Evolutionary conservation across 148 eudicot genomes (phyloP), one percentile per base, ranked within the genome.

Genomic region (Selenicereus undatus): DNA sequence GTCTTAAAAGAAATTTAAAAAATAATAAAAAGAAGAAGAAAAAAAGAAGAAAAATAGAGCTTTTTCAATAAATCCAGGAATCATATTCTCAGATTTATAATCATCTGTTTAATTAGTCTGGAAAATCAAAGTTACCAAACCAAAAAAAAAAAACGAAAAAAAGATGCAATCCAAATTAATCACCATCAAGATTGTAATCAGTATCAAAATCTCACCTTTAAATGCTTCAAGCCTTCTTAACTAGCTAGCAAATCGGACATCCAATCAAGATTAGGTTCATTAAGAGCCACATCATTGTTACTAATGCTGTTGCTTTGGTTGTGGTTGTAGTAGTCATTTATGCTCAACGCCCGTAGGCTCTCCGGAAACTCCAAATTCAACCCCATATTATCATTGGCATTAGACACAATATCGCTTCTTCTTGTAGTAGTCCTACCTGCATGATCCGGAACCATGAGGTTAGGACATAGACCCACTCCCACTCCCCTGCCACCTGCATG

Each of bases 221-320:
- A 21, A 66, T 78, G 16, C 56, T 26, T 77, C 71, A 21, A 54
- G 62, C 6, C 0, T 26, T 0, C 24, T 72, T 56, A 80, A 76
- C 71, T 42, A 11, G 69, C 54, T 26, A 82, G 29, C 77, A 82
- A 82, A 43, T 82, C 81, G 2, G 73, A 56, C 16, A 82, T 73
- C 84, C 84, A 77, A 60, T 77, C 73, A 77, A 77, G 12, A 22
- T 42, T 72, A 22, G 81, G 73, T 69, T 8, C 42, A 58, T 77
- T 76, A 4, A 78, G 29, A 54, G 56, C 29, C 71, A 20, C 60
- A 20, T 71, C 71, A 24, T 27, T 39, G 30, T 16, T 22, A 8
- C 36, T 22, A 42, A 54, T 32, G 27, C 21, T 30, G 39, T 71
- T 30, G 18, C 42, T 22, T 30, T 18, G 48, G 26, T 18, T 29